Base-by-base conservation (phyloP, 352 stramenopile genomes). In the Pythium monospermum region DNA sequence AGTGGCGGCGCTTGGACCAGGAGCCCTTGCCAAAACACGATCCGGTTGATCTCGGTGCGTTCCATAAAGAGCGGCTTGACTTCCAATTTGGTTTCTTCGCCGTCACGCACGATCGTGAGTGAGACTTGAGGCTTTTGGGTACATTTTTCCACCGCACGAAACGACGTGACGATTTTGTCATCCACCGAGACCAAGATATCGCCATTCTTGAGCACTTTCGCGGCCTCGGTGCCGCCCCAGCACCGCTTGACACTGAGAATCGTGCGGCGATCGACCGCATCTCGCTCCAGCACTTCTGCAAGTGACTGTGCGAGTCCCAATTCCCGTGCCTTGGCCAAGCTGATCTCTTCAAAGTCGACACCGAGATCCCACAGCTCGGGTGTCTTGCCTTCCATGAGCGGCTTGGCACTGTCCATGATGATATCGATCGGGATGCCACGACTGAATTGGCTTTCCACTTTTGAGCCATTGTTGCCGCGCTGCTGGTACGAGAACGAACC, bases 1-100 rank as follows among this genome's bases (percentile, higher is more conserved):
- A 95, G 66, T 11, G 93, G 91, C 2, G 87, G 83, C 21, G 78
- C 83, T 50, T 97, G 91, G 5, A 97, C 58, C 33, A 97, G 56
- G 23, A 96, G 71, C 4, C 91, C 91, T 27, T 91, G 83, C 87
- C 88, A 97, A 50, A 95, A 90, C 39, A 97, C 73, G 32, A 97
- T 87, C 28, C 89, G 83, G 45, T 96, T 87, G 35, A 95, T 93
- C 61, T 95, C 85, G 4, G 81, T 91, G 39, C 78, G 79, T 50
- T 91, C 71, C 62, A 96, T 69, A 28, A 78, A 76, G 36, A 91
- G 62, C 19, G 83, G 85, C 53, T 90, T 86, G n/a, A 96, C 66
- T 6, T 77, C 49, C 11, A 95, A 18, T 19, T 80, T 58, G 44
- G 80, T 71, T 51, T 91, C 79, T 7, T 83, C 59, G 12, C 83